Evolutionary conservation across 257 asterid genomes (phyloP).

Genomic region (Salvia splendens): DNA sequence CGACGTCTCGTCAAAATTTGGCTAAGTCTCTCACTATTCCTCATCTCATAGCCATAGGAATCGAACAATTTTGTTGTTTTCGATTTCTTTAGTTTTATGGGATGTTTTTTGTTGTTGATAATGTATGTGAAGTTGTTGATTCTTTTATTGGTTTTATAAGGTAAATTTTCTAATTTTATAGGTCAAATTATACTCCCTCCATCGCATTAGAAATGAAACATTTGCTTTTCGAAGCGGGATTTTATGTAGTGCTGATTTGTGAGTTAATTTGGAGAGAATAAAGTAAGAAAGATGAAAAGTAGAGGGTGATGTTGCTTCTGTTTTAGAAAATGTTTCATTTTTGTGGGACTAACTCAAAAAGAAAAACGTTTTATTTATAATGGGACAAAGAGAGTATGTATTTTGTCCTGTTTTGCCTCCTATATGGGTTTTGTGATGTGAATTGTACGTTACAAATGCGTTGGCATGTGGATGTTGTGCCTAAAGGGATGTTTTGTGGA

Average conservation of each 20-base stretch:
- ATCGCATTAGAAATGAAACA: too few species aligned
- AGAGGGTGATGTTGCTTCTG: too few species aligned
- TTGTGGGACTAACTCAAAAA: too few species aligned
- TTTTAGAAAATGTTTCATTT: too few species aligned
- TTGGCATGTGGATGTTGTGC: slow-evolving; percentile 7
- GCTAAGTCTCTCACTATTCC: slow-evolving; percentile 75
- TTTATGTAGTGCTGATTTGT: too few species aligned
- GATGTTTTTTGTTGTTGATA: background rate
- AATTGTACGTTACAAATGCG: slow-evolving; percentile 19
- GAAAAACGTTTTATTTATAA: too few species aligned
- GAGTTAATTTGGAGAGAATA: too few species aligned
- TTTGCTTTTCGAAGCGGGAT: too few species aligned
- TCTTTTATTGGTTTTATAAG: slow-evolving; percentile 13
- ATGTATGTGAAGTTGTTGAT: slow-evolving; percentile 11
- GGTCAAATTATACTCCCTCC: background rate
- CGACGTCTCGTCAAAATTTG: slow-evolving; percentile 52
- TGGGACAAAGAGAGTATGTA: too few species aligned
- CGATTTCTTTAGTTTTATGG: background rate
- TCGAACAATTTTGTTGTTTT: background rate
- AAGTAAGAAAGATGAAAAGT: too few species aligned
- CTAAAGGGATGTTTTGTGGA: slow-evolving; percentile 25
- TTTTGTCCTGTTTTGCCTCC: too few species aligned
- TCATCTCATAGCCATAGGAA: slow-evolving; percentile 85
- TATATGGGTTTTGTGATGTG: background rate
- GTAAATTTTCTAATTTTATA: background rate